Evolutionary conservation across 371 early-diverging fungal genomes (phyloP).

Genomic region (Apophysomyces sp.): DNA sequence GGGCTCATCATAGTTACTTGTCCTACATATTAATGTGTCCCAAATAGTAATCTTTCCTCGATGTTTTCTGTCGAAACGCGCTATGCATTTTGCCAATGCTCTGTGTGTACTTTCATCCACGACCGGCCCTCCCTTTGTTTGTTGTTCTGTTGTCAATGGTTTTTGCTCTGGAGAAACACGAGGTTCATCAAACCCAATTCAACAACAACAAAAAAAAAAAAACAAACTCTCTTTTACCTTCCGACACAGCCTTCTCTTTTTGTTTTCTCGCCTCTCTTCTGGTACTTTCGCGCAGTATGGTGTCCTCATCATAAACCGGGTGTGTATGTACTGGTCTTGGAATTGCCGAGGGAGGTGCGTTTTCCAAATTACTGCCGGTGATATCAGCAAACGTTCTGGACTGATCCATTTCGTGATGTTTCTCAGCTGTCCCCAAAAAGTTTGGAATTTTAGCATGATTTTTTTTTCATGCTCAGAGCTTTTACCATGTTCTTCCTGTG

Average conservation of each 20-base stretch:
- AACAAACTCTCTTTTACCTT: slow-evolving; percentile 22
- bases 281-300: slow-evolving; percentile 18
- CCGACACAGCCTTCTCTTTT: slow-evolving; percentile 10
- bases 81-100: slow-evolving; percentile 12
- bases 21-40: slow-evolving; percentile 32
- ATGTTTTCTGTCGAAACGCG: slow-evolving; percentile 23
- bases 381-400: slow-evolving; percentile 34
- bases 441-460: no score
- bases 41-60: slow-evolving; percentile 34
- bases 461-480: no score
- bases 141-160: slow-evolving; percentile 4
- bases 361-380: slow-evolving; percentile 31
- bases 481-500: slow-evolving; percentile 8
- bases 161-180: slow-evolving; percentile 9
- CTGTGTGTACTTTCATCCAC: slow-evolving; percentile 1
- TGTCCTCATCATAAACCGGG: slow-evolving; percentile 41
- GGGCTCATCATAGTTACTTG: not conserved
- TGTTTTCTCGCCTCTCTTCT: slow-evolving; percentile 35
- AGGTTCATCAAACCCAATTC: no score
- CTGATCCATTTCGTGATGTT: not conserved
- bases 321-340: slow-evolving; percentile 22
- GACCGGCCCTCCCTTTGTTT: slow-evolving; percentile 6
- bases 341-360: slow-evolving; percentile 40
- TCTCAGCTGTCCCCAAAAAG: no score
- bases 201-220: no score